Base-by-base conservation (phyloP, 2,329 filamentous ascomycete species). In the Beauveria asiatica region DNA sequence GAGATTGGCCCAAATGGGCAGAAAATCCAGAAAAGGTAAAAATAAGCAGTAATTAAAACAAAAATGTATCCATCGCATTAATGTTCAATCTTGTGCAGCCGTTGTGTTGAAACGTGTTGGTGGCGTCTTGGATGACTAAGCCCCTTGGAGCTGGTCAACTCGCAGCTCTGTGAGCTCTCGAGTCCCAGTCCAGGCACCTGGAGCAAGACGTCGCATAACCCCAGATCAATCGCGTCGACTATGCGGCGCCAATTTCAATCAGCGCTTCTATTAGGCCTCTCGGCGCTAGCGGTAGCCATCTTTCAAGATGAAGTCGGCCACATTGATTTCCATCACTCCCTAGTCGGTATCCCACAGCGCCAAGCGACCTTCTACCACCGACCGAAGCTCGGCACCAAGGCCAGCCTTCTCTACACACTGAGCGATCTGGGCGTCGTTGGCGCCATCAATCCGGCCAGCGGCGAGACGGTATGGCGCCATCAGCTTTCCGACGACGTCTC, bases 291-390 rank as follows among this genome's bases (percentile, higher is more conserved):
- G 56, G 67, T 67, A 7, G 90, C 92, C 65, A 85, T 97, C 62
- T 96, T 92, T 77, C 81, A 83, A 66, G 94, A 99, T 71, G 93
- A 99, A 74, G 92, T 95, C 66, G 92, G 87, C 77, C 83, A 90
- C 68, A 84, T 95, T 72, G 94, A 99, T 76, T 97, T 92, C 77
- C 0, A 97, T 76, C 86, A 96, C 77, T 85, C 90, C 65, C 86
- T 97, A 53, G 79, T 99, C 69, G 94, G 94, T 69, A 76, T 90
- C 42, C 92, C 94, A 59, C 88, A 88, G 72, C 79, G 84, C 71
- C 84, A 90, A 64, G 89, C 90, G 63, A 97, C 93, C 67, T 95
- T 97, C 82, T 97, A 97, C 83, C 91, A 97, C 76, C 88, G 87
- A 67, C 93, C 94, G 44, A 83, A 88, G 68, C 81, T 84, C 64